Evolutionary conservation across 306 rosid genomes (phyloP), one percentile per base, ranked within the genome.

Genomic region (Prunus kanzakura): DNA sequence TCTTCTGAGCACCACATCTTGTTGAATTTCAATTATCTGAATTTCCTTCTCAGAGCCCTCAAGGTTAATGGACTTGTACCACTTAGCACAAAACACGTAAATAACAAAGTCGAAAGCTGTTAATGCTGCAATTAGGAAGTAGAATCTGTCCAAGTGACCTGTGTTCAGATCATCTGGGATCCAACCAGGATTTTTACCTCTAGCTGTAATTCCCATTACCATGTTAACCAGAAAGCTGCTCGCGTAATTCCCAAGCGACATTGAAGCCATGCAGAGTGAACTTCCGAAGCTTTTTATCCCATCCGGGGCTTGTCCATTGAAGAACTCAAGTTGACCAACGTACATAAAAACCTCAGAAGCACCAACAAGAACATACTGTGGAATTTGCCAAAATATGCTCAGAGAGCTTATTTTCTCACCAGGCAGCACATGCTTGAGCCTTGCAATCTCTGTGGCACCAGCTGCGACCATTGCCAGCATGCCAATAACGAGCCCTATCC

Each of bases 311-410:
- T 91, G 90, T 35, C 87, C 91, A 18, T 88, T 87, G 81, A 91
- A 88, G 80, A 91, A 91, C 79, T 91, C 96, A 62, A 91, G 75
- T 45, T 91, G 96, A 2, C 93, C 93, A 30, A 91, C 91, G 27
- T 88, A 88, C 93, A 91, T 88, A 10, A 88, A 91, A 49, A 88
- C 91, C 64, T 91, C 96, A 5, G 96, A 91, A 62, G 89, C 93
- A 68, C 96, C 96, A 25, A 91, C 86, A 0, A 84, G 51, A 45
- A 85, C 88, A 14, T 90, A 90, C 62, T 91, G 93, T 58, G 89
- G 93, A 25, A 88, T 78, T 83, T 90, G 91, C 93, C 93, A 90
- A 38, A 90, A 82, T 74, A 88, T 85, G 73, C 91, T 88, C 13
- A 87, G 69, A 49, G 93, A 83, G 85, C 96, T 88, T 2, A 76